phyloP scores from a whole-genome alignment of 2,329 filamentous ascomycete genomes.

The Phyllosticta capitalensis region DNA sequence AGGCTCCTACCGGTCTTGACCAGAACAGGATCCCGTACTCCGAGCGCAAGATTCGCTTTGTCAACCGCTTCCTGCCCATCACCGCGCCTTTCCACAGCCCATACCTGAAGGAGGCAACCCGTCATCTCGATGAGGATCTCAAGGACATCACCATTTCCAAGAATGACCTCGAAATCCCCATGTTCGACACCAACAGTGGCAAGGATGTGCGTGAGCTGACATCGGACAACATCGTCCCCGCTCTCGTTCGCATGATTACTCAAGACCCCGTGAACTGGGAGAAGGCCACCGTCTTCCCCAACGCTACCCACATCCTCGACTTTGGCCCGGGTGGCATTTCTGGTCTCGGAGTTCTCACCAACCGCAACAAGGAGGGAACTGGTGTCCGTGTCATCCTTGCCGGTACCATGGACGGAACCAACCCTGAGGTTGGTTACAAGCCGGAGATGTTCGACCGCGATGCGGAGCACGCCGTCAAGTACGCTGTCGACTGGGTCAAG shows the following conservation, averaged over 20 bases:
- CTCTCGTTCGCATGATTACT: slow-evolving; percentile 85
- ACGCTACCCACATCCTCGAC: slow-evolving; percentile 88
- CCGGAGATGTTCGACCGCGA: slow-evolving; percentile 95
- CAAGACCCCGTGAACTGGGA: slow-evolving; percentile 95
- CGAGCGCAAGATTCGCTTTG: slow-evolving; percentile 91
- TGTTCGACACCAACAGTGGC: slow-evolving; percentile 85
- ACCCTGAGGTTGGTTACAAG: slow-evolving; percentile 92
- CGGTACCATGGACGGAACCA: slow-evolving; percentile 83
- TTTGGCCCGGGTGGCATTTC: slow-evolving; percentile 97
- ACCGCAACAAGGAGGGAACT: slow-evolving; percentile 97
- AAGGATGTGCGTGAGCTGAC: slow-evolving; percentile 67
- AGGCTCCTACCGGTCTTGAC: slow-evolving; percentile 92
- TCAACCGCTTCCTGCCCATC: slow-evolving; percentile 94
- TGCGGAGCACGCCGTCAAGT: slow-evolving; percentile 88
- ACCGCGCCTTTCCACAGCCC: slow-evolving; percentile 97
- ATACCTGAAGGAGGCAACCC: slow-evolving; percentile 74
- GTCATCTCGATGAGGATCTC: slow-evolving; percentile 77
- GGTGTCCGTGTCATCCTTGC: slow-evolving; percentile 94
- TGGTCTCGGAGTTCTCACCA: slow-evolving; percentile 88
- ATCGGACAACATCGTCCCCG: slow-evolving; percentile 69
- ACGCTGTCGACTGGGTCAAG: slow-evolving; percentile 94
- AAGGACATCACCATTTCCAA: slow-evolving; percentile 70
- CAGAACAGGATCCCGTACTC: slow-evolving; percentile 92
- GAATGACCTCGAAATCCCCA: slow-evolving; percentile 66
- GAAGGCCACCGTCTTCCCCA: slow-evolving; percentile 80